Percentiles rank a stretch among this genome's conserved stretches.
These are phyloP conservation scores for Ascosphaera apis DNA, from an alignment of 2,329 filamentous ascomycete species.

Conservation along the genomic window DNA sequence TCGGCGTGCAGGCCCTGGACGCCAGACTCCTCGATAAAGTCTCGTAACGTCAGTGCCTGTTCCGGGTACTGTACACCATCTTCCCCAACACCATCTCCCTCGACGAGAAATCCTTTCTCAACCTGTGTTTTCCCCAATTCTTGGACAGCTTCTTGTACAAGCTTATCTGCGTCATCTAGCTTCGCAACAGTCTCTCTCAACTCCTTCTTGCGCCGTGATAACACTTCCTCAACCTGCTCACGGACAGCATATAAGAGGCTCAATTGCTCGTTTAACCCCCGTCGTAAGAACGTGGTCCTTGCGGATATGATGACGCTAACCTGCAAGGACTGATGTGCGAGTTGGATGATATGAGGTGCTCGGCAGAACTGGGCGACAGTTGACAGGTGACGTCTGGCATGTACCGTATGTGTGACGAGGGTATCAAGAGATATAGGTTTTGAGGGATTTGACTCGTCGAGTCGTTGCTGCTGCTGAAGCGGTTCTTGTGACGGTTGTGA, in stretches of 20 bases:
- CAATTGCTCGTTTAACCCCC: conserved; percentile 31
- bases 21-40: conserved; percentile 42
- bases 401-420: conserved; percentile 63
- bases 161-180: conserved; percentile 35
- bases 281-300: conserved; percentile 42
- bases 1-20: conserved; percentile 33
- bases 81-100: background rate
- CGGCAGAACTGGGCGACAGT: conserved; percentile 65
- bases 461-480: background rate
- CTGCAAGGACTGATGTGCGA: conserved; percentile 52
- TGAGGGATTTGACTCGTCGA: background rate
- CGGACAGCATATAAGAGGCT: conserved; percentile 21
- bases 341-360: conserved; percentile 64
- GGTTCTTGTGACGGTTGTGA: background rate
- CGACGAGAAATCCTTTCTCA: conserved; percentile 25
- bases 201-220: conserved; percentile 19
- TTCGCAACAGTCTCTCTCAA: conserved; percentile 28
- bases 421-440: conserved; percentile 37
- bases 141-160: conserved; percentile 31
- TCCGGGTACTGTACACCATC: conserved; percentile 17
- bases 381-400: conserved; percentile 67
- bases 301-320: conserved; percentile 53
- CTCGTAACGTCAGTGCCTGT: conserved; percentile 33
- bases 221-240: conserved; percentile 20
- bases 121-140: conserved; percentile 34